A percentile compares a stretch with the other conserved stretches of the same genome.
Evolutionary conservation across 2,329 filamentous ascomycete species (phyloP).

Genomic region (Chalara sp.): DNA sequence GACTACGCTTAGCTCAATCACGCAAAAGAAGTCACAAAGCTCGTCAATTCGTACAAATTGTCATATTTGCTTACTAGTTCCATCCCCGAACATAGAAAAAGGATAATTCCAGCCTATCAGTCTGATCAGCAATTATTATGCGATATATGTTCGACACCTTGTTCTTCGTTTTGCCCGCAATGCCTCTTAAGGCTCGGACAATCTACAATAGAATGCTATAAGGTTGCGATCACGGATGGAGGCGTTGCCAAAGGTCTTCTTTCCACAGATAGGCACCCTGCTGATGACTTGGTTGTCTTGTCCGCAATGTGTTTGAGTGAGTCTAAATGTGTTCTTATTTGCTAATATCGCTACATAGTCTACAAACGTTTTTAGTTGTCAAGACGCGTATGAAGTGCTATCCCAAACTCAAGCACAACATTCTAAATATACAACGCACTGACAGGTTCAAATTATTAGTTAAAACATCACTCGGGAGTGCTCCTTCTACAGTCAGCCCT

Average conservation of each 20-base stretch:
- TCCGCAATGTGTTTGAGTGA: slow-evolving; percentile 26
- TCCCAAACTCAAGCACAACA: too few relatives aligned
- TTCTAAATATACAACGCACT: too few relatives aligned
- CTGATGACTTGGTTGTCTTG: slow-evolving; percentile 26
- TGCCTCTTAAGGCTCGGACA: slow-evolving; percentile 17
- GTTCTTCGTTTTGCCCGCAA: slow-evolving; percentile 10
- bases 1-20: slow-evolving; percentile 15
- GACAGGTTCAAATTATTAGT: too few relatives aligned
- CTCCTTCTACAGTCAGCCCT: neutral
- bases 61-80: slow-evolving; percentile 20
- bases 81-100: slow-evolving; percentile 18
- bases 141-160: slow-evolving; percentile 14
- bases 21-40: slow-evolving; percentile 15
- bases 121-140: slow-evolving; percentile 7
- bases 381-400: too few relatives aligned
- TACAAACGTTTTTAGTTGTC: too few relatives aligned
- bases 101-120: slow-evolving; percentile 5
- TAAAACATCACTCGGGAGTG: too few relatives aligned
- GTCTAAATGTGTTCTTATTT: slow-evolving; percentile 8
- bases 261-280: slow-evolving; percentile 27
- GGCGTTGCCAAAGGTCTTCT: slow-evolving; percentile 20
- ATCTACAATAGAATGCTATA: slow-evolving; percentile 16
- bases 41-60: slow-evolving; percentile 23
- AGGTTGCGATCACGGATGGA: slow-evolving; percentile 17
- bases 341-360: too few relatives aligned